Base-by-base conservation (phyloP, 495 filamentous ascomycete genomes). In the Amorphotheca resinae region DNA sequence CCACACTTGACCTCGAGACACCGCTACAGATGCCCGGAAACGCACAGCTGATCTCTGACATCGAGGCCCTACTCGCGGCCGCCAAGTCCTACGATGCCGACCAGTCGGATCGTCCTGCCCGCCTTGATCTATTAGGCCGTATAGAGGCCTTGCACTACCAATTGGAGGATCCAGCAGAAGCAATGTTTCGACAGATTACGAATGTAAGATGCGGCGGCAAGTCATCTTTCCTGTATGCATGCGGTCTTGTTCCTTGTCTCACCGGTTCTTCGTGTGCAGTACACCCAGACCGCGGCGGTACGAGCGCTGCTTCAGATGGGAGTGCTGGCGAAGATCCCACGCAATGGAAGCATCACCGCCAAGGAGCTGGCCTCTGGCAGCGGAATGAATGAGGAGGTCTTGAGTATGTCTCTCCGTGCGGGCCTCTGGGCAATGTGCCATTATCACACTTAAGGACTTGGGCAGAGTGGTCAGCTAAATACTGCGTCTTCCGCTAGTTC, bases 271-370 rank as follows among this genome's bases (percentile, higher is more conserved):
- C 12, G 9, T 36, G 17, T 14, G 12, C 16, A 42, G 32, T 40
- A 25, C n/a, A 15, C 41, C 11, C 28, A 44, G 33, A 43, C 41
- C 0, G 42, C 36, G 16, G 49, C 48, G 16, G 28, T 56, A 21
- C 38, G 53, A 23, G 45, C 40, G 17, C 35, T 53, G 22, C 46
- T 51, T 25, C 47, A 54, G 41, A 38, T 51, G 40, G 28, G 30
- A 1, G 51, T 54, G 3, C 41, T 52, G 2, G 40, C 53, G 17
- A 47, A 49, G 20, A 49, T 56, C 1, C 51, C 48, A 12, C 43
- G 36, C 3, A 21, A 53, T 40, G 54, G 54, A 33, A 46, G 50
- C 18, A 49, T 46, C 15, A 22, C 42, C n/a, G 41, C 46, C 9
- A 41, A 43, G 22, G 47, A 54, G 22, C 18, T 35, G 33, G 54